Base-by-base conservation (phyloP, 192 early-diverging fungal genomes). In the Umbelopsis sp. region DNA sequence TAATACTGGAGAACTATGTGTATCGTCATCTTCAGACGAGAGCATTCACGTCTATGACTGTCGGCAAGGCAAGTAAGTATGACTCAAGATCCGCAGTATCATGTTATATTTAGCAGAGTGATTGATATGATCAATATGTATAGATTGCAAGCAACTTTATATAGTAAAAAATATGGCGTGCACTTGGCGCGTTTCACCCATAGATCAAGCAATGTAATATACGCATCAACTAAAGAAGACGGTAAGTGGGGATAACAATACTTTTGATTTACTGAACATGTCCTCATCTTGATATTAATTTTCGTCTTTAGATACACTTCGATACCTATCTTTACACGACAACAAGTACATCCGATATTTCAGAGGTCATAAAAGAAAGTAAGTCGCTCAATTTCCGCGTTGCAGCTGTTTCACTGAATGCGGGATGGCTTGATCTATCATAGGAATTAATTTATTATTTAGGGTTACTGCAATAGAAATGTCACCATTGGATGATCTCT, bases 81-180 rank as follows among this genome's bases (percentile, higher is more conserved):
- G 20, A 37, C 9, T 52, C 8, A 70, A 33, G 13, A 41, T 4
- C 30, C 49, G 49, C 46, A 33, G 25, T 21, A 41, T 41, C 6
- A 66, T 35, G 12, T 6, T 51, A 9, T 33, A 22, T 46, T 35
- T 37, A 30, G 45, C 49, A n/a, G 53, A 33, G 18, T 6, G 49
- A n/a, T 49, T 44, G 13, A 48, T 7, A 21, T 30, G 12, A 44
- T 72, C 1, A 41, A 33, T 2, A 45, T 25, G 61, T 41, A 25
- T 69, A 93, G 87, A 18, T 80, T 87, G 44, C 86, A 88, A 68
- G 90, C 91, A 46, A 89, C 91, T 0, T 78, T 92, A 15, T 95
- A 87, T 74, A 95, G 93, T 75, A 96, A 97, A 84, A 99, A 99
- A 51, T 99, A 98, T 74, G 97, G 97, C 8, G 95, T 95, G 61